phyloP scores from a whole-genome alignment of 352 stramenopile genomes.

The Globisporangium megalacanthum region DNA sequence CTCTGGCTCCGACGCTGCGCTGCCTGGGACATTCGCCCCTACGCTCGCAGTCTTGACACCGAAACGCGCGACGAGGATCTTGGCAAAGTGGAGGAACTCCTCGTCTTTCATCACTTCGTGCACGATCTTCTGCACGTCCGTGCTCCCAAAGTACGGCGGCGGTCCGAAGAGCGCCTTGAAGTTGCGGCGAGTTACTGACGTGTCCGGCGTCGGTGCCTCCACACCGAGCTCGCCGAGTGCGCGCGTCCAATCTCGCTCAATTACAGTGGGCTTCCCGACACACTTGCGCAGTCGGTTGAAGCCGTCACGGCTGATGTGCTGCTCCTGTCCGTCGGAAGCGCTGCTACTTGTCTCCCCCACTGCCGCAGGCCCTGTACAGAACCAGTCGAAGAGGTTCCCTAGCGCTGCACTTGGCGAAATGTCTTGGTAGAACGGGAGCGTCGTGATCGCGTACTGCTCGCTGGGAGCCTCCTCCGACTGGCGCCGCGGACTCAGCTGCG shows the following conservation, averaged over 20 bases:
- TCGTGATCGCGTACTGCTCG: slow-evolving; percentile 24
- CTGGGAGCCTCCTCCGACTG: slow-evolving; percentile 10
- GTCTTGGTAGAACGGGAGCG: slow-evolving; percentile 47
- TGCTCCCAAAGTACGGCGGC: slow-evolving; percentile 46
- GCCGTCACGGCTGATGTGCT: slow-evolving; percentile 13
- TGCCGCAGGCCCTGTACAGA: slow-evolving; percentile 9
- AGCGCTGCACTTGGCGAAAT: slow-evolving; percentile 38
- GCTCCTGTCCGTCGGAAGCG: not conserved
- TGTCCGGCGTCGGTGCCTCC: slow-evolving; percentile 6
- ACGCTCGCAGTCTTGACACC: slow-evolving; percentile 9
- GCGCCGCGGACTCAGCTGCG: slow-evolving; percentile 33
- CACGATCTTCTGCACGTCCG: slow-evolving; percentile 31
- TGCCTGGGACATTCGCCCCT: too few relatives aligned
- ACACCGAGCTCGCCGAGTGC: slow-evolving; percentile 36
- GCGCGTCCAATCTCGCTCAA: slow-evolving; percentile 25
- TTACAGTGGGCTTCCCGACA: slow-evolving; percentile 23
- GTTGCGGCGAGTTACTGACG: slow-evolving; percentile 20
- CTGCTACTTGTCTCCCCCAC: not conserved
- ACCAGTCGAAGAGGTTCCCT: slow-evolving; percentile 38
- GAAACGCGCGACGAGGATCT: slow-evolving; percentile 34
- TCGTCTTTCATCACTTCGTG: slow-evolving; percentile 37
- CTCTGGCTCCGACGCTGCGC: not conserved
- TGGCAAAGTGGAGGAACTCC: slow-evolving; percentile 35
- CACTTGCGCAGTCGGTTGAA: slow-evolving; percentile 42
- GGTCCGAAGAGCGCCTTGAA: slow-evolving; percentile 58